Base-by-base conservation (phyloP, 202 grass and related monocot species). In the Carex arenaria region DNA sequence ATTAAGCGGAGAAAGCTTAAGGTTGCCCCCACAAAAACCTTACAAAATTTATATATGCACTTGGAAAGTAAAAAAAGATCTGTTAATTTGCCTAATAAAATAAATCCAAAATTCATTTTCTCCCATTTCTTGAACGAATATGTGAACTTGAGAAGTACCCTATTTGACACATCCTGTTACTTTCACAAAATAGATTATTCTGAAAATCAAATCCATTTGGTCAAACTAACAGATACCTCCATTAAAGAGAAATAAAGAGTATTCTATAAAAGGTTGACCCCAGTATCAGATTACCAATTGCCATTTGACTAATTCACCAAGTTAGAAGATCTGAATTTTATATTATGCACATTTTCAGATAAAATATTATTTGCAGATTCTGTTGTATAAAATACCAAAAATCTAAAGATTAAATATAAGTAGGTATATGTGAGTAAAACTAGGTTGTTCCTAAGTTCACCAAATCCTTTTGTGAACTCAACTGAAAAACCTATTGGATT, bases 91-190 rank as follows among this genome's bases (percentile, higher is more conserved):
- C 28, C 32, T 51, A 52, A 4, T 31, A 63, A 87, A 49, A 49
- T 11, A 49, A 38, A 71, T 0, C 1, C 17, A 68, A 38, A 17
- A 42, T n/a, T 40, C 28, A 3, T 14, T 61, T 36, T 67, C 53
- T 49, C 17, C 22, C 15, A 51, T 63, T 43, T 52, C 47, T 56
- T 5, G 22, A 17, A 59, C 20, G 51, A 64, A 28, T 17, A 43
- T 67, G 81, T 62, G 43, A 14, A 90, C 4, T 14, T 67, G 81
- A 55, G 43, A 14, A 90, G 13, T 14, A 42, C 15, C 23, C 62
- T 15, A 65, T 30, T 65, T 72, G 40, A 23, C n/a, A n/a, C n/a
- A n/a, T n/a, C n/a, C n/a, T n/a, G n/a, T n/a, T n/a, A n/a, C n/a
- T n/a, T n/a, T n/a, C n/a, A 40, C 38, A 63, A 31, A 59, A 28